Evolutionary conservation across 2,329 filamentous ascomycete genomes (phyloP), one percentile per base, ranked within the genome.

Genomic region (Arthroderma uncinatum): DNA sequence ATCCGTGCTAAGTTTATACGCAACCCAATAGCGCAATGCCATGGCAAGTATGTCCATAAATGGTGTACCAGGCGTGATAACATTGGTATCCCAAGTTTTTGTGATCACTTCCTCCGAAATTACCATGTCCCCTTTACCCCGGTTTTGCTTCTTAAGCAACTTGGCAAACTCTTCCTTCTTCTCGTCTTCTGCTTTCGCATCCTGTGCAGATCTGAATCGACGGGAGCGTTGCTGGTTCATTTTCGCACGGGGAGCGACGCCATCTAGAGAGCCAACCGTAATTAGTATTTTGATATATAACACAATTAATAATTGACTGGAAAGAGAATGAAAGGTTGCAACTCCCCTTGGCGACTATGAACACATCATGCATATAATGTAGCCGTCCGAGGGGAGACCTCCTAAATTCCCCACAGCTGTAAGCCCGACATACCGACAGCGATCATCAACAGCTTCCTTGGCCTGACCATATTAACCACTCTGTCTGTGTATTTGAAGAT

Each of bases 191-290:
- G 97, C 90, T 68, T 89, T 85, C 14, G 93, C 93, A 70, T 98
- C 93, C 70, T 92, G 89, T 1, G 91, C 93, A 21, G 92, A 87
- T 61, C 93, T 86, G 75, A 98, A 98, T 66, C 93, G 89, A 72
- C 93, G 83, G 42, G 93, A 95, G 61, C 93, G 89, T 75, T 98
- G 93, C 71, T 98, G 94, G 71, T 98, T 98, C 93, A 98, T 98
- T 75, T 98, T 98, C 59, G 94, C 94, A 71, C 93, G 87, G 50
- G 93, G 94, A 3, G 93, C 93, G 62, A 98, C 93, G 70, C 93
- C 93, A 74, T 98, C 93, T 90, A 60, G 42, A 37, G 48, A 58
- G 53, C 44, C 54, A 47, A 57, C 47, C 23, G 12, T 23, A 25
- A 58, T 73, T 60, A 76, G 69, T 54, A 55, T 57, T 34, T 52